Percentiles rank a stretch among this genome's conserved stretches.
Evolutionary conservation across 495 filamentous ascomycete species (phyloP).

Genomic region (Alectoria sarmentosa): DNA sequence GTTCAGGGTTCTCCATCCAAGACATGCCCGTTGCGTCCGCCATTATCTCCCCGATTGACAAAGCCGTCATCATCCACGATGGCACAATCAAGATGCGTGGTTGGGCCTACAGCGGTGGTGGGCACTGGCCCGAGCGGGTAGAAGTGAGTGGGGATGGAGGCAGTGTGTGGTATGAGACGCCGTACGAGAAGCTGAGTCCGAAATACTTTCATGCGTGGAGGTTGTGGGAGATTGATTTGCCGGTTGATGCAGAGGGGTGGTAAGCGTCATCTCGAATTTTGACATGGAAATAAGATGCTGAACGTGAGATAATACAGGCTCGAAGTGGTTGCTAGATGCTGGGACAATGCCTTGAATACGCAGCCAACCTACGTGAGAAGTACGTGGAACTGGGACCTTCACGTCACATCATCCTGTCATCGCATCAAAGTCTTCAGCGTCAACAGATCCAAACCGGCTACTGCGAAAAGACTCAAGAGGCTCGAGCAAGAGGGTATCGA

Average conservation of each 20-base stretch:
- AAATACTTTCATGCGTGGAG: constrained; percentile 52
- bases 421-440: constrained; percentile 46
- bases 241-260: constrained; percentile 41
- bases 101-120: constrained; percentile 55
- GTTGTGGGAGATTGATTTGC: constrained; percentile 45
- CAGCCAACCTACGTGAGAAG: constrained; percentile 37
- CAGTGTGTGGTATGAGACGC: constrained; percentile 49
- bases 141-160: constrained; percentile 53
- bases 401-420: constrained; percentile 60
- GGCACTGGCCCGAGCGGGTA: constrained; percentile 51
- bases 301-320: too few species aligned
- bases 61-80: constrained; percentile 46
- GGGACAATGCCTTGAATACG: constrained; percentile 40
- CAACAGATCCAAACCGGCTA: not conserved
- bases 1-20: constrained; percentile 51
- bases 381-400: constrained; percentile 54
- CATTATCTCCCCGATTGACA: constrained; percentile 47
- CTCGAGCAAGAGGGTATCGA: not conserved
- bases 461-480: not conserved
- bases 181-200: constrained; percentile 40
- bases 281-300: too few species aligned
- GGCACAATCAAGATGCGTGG: constrained; percentile 45
- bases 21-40: constrained; percentile 57
- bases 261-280: too few species aligned
- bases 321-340: constrained; percentile 38